A percentile compares a stretch with the other conserved stretches of the same genome.
Evolutionary conservation across 2,329 filamentous ascomycete genomes (phyloP).

Genomic region (Hypoxylon sp.): DNA sequence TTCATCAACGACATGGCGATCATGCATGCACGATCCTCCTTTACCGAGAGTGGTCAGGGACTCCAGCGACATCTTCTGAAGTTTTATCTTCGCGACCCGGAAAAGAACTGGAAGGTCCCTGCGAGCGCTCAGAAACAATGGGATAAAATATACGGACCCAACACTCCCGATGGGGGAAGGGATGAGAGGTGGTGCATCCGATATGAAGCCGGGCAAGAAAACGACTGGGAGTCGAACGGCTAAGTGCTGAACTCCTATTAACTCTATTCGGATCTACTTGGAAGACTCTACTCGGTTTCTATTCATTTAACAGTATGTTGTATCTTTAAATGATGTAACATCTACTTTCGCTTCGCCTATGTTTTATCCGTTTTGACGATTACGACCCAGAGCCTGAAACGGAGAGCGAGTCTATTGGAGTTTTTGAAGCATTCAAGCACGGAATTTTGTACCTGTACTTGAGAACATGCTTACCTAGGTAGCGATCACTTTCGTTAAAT

Average conservation of each 20-base stretch:
- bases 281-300: not conserved
- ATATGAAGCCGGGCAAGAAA: constrained; percentile 25
- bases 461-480: not conserved
- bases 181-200: constrained; percentile 25
- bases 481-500: constrained; percentile 10
- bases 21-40: constrained; percentile 27
- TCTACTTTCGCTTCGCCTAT: not conserved
- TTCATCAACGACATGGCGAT: constrained; percentile 36
- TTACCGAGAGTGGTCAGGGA: constrained; percentile 11
- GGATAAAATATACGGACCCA: constrained; percentile 33
- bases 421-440: constrained; percentile 3
- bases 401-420: not conserved
- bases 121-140: constrained; percentile 19
- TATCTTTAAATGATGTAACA: not conserved
- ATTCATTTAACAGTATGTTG: constrained; percentile 7
- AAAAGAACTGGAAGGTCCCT: constrained; percentile 22
- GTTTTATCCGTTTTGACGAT: not conserved
- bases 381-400: constrained; percentile 8
- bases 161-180: constrained; percentile 22
- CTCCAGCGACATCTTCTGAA: constrained; percentile 30
- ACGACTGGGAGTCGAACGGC: constrained; percentile 28
- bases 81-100: constrained; percentile 32
- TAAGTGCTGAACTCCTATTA: not conserved
- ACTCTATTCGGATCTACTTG: not conserved
- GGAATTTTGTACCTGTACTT: not conserved